A percentile compares a stretch with the other conserved stretches of the same genome.
phyloP scores from a whole-genome alignment of 2,329 filamentous ascomycete species.

The Fusarium coicis region DNA sequence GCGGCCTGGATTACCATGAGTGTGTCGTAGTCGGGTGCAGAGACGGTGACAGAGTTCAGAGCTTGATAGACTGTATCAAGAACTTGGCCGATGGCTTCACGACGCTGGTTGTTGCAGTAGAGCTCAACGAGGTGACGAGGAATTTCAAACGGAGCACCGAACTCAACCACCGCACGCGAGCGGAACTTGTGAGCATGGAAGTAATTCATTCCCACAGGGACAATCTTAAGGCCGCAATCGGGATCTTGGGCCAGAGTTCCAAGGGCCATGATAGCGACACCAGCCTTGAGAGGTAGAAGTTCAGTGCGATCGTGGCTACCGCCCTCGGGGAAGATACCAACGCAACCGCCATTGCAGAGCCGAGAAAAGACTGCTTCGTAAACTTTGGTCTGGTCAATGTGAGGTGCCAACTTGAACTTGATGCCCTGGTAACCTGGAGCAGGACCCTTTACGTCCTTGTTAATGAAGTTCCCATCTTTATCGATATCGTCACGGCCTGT shows the following conservation, averaged over 20 bases:
- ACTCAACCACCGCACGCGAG: constrained; percentile 94
- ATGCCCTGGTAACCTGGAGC: constrained; percentile 77
- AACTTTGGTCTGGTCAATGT: constrained; percentile 92
- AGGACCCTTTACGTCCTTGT: constrained; percentile 63
- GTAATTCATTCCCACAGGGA: constrained; percentile 99
- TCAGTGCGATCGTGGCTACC: constrained; percentile 96
- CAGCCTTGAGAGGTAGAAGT: constrained; percentile 91
- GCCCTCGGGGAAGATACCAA: constrained; percentile 97
- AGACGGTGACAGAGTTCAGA: constrained; percentile 88
- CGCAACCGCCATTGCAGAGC: constrained; percentile 83
- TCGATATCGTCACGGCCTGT: constrained; percentile 82
- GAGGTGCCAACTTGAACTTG: constrained; percentile 87
- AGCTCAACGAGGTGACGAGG: constrained; percentile 83
- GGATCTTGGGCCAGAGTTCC: constrained; percentile 88
- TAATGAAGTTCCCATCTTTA: constrained; percentile 70
- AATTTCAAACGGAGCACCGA: constrained; percentile 88
- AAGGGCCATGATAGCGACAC: constrained; percentile 97
- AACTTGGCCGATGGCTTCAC: constrained; percentile 87
- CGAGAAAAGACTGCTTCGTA: constrained; percentile 93
- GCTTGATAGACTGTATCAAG: constrained; percentile 88
- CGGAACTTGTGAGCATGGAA: constrained; percentile 99
- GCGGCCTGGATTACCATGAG: constrained; percentile 97
- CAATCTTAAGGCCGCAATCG: constrained; percentile 89
- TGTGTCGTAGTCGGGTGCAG: constrained; percentile 93
- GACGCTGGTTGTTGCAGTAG: constrained; percentile 83